Base-by-base conservation (phyloP, 495 filamentous ascomycete genomes). In the Aspergillus asperescens region DNA sequence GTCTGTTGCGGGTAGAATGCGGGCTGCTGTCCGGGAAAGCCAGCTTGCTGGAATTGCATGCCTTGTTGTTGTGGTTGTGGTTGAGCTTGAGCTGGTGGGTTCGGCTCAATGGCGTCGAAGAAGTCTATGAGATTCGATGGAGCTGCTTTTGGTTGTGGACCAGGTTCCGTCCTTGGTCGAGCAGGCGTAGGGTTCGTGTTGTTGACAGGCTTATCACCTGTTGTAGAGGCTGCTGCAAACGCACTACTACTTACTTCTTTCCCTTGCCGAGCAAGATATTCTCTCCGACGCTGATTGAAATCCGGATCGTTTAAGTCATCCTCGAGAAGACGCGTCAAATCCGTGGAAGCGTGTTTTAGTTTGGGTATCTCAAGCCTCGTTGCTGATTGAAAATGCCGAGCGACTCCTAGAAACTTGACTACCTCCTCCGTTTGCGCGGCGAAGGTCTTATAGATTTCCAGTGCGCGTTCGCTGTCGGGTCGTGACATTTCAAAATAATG, bases 401-500 rank as follows among this genome's bases (percentile, higher is more conserved):
- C 93, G 20, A 89, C 82, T 54, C 84, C 84, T 23, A 97, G 79
- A 64, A 91, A 99, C 62, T 88, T 81, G 5, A 99, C 92, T 5
- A 97, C 91, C 54, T 83, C 81, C 50, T 95, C 90, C 10, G 93
- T 99, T 63, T 96, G 94, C 61, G 81, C 87, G 22, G 88, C 86
- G 67, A 99, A 99, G 2, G 81, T 87, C 62, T 90, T 90, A 68
- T 99, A 99, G 16, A 99, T 95, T 43, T 82, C 78, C 62, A 99
- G 78, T 31, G 93, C 94, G 37, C 91, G 82, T 66, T 95, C 87
- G 43, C 94, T 94, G 69, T 99, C 94, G 29, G 85, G 81, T 49
- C 85, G 86, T 46, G 94, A 96, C 89, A 99, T 92, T 70, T 99
- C 93, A 58, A 99, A 97, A 65, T 95, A 99, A 64, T 94, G 91